Evolutionary conservation across 768 basidiomycete species (phyloP).

Genomic region (Dioszegia hungarica): DNA sequence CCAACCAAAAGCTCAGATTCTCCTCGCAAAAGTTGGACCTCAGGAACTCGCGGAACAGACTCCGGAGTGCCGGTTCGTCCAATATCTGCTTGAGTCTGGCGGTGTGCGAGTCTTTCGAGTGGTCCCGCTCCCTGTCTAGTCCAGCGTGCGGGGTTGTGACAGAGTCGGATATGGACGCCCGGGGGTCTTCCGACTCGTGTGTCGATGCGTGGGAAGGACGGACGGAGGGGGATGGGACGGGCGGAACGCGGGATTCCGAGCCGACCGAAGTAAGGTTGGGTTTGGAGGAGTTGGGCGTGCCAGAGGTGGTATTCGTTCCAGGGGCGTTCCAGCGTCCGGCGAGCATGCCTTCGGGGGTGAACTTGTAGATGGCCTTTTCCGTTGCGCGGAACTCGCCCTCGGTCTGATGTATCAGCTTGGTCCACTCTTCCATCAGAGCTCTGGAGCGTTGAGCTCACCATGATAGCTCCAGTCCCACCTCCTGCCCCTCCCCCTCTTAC

Average conservation of each 20-base stretch:
- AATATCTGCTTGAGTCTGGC: slow-evolving; percentile 86
- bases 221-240: too few relatives aligned
- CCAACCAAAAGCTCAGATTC: slow-evolving; percentile 94
- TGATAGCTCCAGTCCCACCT: slow-evolving; percentile 33
- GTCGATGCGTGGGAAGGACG: too few relatives aligned
- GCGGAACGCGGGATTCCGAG: too few relatives aligned
- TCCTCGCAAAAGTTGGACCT: slow-evolving; percentile 95
- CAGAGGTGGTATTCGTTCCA: background rate
- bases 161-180: too few relatives aligned
- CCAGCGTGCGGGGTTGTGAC: too few relatives aligned
- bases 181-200: too few relatives aligned
- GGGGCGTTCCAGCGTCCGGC: slow-evolving; percentile 66
- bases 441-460: slow-evolving; percentile 29
- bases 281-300: slow-evolving; percentile 9
- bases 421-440: too few relatives aligned
- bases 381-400: slow-evolving; percentile 95
- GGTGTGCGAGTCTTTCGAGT: slow-evolving; percentile 78
- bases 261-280: slow-evolving; percentile 48
- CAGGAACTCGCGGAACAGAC: slow-evolving; percentile 90
- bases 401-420: background rate
- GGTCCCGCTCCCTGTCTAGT: slow-evolving; percentile 29
- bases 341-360: slow-evolving; percentile 85
- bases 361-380: slow-evolving; percentile 86
- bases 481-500: slow-evolving; percentile 40
- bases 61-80: slow-evolving; percentile 81